phyloP scores from a whole-genome alignment of 345 rosid species.

The Geranium brycei region DNA sequence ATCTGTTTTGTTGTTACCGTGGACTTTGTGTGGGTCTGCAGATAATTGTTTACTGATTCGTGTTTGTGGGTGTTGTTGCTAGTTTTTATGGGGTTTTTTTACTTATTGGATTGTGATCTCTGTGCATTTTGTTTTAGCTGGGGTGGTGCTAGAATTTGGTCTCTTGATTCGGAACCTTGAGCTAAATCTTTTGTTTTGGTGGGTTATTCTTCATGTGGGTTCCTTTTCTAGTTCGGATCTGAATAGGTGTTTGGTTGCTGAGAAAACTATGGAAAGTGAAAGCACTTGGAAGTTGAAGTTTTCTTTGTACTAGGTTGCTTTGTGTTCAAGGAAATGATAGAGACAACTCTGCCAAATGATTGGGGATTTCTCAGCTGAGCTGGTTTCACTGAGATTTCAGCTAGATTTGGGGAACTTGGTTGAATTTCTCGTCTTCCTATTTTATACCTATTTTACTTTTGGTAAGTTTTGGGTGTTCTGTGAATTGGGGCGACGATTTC shows the following conservation, averaged over 20 bases:
- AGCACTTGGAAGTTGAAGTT: conserved; percentile 10
- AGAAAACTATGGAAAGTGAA: conserved; percentile 14
- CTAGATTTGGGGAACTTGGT: not conserved
- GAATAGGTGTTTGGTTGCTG: conserved; percentile 14
- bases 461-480: not conserved
- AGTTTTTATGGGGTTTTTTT: conserved; percentile 7
- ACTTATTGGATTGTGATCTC: conserved; percentile 23
- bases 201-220: conserved; percentile 7
- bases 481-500: not conserved
- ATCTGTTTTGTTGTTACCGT: conserved; percentile 11
- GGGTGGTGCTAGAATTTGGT: not conserved
- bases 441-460: not conserved
- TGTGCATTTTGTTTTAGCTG: conserved; percentile 16
- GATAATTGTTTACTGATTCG: conserved; percentile 10
- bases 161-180: conserved; percentile 13
- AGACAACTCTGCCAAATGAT: conserved; percentile 10
- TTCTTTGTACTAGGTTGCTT: conserved; percentile 3
- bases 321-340: conserved; percentile 4
- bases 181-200: conserved; percentile 12
- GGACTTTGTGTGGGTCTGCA: not conserved
- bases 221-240: conserved; percentile 13
- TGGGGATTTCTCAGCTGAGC: not conserved
- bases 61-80: conserved; percentile 7
- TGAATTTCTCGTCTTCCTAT: not conserved
- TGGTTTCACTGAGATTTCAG: not conserved